Conservation (phyloP, 1,284 basidiomycete species). For the Ganoderma multipileum region DNA sequence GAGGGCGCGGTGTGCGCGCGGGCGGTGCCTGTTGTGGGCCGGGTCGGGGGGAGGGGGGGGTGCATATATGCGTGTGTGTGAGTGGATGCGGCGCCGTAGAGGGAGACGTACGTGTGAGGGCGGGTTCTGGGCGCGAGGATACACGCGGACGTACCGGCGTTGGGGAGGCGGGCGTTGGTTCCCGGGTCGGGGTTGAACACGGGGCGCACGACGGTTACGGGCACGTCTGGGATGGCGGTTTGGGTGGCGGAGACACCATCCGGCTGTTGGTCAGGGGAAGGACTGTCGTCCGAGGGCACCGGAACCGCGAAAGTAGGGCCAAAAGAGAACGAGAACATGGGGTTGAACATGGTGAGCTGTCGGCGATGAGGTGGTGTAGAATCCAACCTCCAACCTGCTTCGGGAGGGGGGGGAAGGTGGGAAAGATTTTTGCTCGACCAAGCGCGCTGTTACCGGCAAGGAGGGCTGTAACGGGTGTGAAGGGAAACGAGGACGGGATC, state of each 20-base stretch:
- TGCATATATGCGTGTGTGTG: no score
- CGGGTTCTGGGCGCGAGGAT: no score
- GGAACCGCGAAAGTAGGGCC: not conserved
- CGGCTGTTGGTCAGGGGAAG: conserved; percentile 8
- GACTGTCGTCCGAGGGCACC: not conserved
- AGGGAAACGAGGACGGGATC: not conserved
- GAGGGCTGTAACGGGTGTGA: not conserved
- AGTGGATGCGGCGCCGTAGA: no score
- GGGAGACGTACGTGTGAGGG: not conserved
- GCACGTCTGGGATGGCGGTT: conserved; percentile 24
- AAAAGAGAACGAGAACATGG: not conserved
- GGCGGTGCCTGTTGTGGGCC: conserved; percentile 25
- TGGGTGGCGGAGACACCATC: conserved; percentile 5
- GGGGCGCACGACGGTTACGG: conserved; percentile 29
- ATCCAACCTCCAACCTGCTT: no score
- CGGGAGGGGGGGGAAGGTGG: no score
- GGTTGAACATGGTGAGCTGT: not conserved
- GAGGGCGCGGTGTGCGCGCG: conserved; percentile 28
- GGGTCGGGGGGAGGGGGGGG: not conserved
- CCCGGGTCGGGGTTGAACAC: conserved; percentile 28
- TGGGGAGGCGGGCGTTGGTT: conserved; percentile 21
- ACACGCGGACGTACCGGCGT: conserved; percentile 24
- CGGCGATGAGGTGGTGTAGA: not conserved
- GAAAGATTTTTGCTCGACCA: no score
- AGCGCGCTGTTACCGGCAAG: no score